Percentiles rank a stretch among this genome's conserved stretches.
Conservation (phyloP, 495 filamentous ascomycete species). For the Bacidia gigantensis region DNA sequence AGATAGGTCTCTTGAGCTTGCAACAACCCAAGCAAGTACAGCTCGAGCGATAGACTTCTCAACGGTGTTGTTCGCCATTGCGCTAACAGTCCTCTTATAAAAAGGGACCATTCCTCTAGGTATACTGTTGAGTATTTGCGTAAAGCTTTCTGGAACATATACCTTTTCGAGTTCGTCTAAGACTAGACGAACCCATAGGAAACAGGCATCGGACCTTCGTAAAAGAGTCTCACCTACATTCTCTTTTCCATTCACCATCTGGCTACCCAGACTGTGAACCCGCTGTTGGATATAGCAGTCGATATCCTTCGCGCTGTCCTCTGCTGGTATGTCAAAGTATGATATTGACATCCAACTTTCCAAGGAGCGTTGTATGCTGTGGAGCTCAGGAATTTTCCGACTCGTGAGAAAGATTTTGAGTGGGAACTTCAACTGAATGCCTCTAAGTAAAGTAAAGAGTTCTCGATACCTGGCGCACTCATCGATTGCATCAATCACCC, state of each 20-base stretch:
- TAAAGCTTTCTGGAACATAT: constrained; percentile 17
- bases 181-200: constrained; percentile 27
- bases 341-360: not conserved
- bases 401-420: constrained; percentile 25
- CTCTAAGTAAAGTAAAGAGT: constrained; percentile 22
- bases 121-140: constrained; percentile 21
- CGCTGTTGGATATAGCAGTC: constrained; percentile 14
- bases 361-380: not conserved
- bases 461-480: no score
- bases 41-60: constrained; percentile 17
- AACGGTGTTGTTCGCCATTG: constrained; percentile 12
- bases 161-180: constrained; percentile 20
- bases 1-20: constrained; percentile 17
- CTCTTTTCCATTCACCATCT: constrained; percentile 6
- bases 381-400: constrained; percentile 13
- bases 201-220: constrained; percentile 22
- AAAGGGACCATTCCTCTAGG: constrained; percentile 24
- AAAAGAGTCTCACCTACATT: constrained; percentile 21
- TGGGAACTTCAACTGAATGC: constrained; percentile 15
- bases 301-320: constrained; percentile 19
- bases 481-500: constrained; percentile 33
- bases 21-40: constrained; percentile 23
- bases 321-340: constrained; percentile 1
- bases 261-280: constrained; percentile 4
- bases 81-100: constrained; percentile 19